A percentile compares a stretch with the other conserved stretches of the same genome.
Evolutionary conservation across 148 eudicot species (phyloP).

Genomic region (Chenopodium suecicum): DNA sequence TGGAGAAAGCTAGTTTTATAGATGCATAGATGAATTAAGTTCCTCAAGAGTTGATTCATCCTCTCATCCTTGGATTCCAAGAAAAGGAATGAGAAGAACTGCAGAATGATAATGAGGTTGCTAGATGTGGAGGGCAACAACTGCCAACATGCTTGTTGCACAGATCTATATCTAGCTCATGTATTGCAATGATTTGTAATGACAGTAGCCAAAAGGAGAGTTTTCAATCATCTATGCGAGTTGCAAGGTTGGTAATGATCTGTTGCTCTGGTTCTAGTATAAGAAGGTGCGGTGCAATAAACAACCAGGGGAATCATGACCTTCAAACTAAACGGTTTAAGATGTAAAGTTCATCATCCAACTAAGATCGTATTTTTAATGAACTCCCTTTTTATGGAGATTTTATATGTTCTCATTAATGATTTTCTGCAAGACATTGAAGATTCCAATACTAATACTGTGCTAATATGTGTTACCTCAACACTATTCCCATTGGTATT

Average conservation of each 20-base stretch:
- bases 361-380: not conserved
- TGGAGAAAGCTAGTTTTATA: not conserved
- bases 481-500: not conserved
- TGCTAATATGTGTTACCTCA: not conserved
- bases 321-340: not conserved
- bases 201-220: not conserved
- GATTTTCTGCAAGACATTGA: not conserved
- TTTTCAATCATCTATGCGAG: not conserved
- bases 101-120: not conserved
- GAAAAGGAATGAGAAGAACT: not conserved
- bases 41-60: not conserved
- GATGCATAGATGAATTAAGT: not conserved
- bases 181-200: not conserved
- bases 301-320: not conserved
- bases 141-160: too few species aligned
- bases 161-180: not conserved
- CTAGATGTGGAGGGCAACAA: not conserved
- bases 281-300: not conserved
- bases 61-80: not conserved
- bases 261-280: not conserved
- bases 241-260: not conserved
- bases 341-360: not conserved
- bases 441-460: not conserved
- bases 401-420: not conserved
- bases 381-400: not conserved